phyloP scores from a whole-genome alignment of 2,329 filamentous ascomycete genomes.

The Chrysoporthe puriensis region DNA sequence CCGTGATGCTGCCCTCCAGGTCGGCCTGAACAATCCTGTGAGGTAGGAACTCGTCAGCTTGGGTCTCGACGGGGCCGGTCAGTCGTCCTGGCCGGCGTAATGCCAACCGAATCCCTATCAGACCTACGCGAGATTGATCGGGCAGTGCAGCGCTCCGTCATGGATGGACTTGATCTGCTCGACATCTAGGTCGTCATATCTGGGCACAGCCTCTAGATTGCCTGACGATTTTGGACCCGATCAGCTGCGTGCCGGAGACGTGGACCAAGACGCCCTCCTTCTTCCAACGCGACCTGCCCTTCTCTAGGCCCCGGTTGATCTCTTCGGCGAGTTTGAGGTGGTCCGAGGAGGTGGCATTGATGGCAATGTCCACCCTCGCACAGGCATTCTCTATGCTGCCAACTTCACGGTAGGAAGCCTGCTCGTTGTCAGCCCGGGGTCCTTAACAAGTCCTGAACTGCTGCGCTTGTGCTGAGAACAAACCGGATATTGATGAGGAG shows the following conservation, averaged over 20 bases:
- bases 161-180: constrained; percentile 13
- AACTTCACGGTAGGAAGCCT: constrained; percentile 10
- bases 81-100: neutral
- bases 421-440: neutral
- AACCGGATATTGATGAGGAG: neutral
- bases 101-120: neutral
- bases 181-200: constrained; percentile 11
- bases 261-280: constrained; percentile 8
- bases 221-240: constrained; percentile 13
- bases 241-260: constrained; percentile 18
- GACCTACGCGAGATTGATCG: constrained; percentile 13
- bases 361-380: constrained; percentile 10
- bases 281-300: neutral
- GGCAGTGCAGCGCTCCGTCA: constrained; percentile 5
- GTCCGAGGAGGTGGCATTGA: constrained; percentile 15
- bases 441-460: neutral
- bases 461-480: no score
- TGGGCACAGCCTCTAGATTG: constrained; percentile 8
- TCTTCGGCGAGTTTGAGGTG: constrained; percentile 11
- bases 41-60: neutral
- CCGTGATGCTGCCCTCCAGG: constrained; percentile 11
- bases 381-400: constrained; percentile 14
- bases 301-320: constrained; percentile 14
- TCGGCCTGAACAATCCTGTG: constrained; percentile 9
- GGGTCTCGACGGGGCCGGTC: neutral